Base-by-base conservation (phyloP, 306 rosid genomes). In the Mimosa pudica region DNA sequence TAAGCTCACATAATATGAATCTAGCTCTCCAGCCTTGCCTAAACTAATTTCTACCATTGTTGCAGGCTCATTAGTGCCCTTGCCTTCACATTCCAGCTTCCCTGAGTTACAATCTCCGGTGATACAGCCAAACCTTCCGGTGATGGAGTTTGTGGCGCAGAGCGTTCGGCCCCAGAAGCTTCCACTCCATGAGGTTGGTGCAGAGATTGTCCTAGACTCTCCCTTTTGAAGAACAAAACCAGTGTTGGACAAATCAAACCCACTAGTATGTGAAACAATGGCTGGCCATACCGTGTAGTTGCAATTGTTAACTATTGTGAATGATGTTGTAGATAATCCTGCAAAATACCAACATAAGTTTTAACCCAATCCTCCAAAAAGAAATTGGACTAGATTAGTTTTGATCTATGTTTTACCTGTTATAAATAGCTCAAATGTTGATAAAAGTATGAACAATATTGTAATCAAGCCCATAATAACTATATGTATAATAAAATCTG, bases 121-220 rank as follows among this genome's bases (percentile, higher is more conserved):
- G 71, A 69, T 74, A 68, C 98, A 94, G 49, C 91, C 32, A 91
- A 94, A 94, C 16, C 84, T 90, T 0, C 98, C 98, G 76, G 92
- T 60, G 77, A 91, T 52, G 83, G 89, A 84, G 68, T 89, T 88
- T 45, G 85, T 74, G 7, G 89, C 13, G 79, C 97, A 94, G 42
- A 47, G 89, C 1, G 98, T 94, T 35, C 97, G 49, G 4, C 91
- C 98, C 98, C 98, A 94, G 80, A 94, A 92, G 1, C 98, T 89
- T 18, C 98, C 98, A 0, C 89, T 92, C 97, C 98, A 94, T 0
- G 90, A 83, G 9, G 90, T 11, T 0, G 96, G 93, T 6, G 94
- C 90, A 2, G 93, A 8, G 17, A 94, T 8, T 61, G 84, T 73
- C 79, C 35, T 82, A 5, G 98, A 83, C 10, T 83, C 85, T 2